Evolutionary conservation across 1,139 yeast genomes (phyloP).

Genomic region (Protomyces gravidus): DNA sequence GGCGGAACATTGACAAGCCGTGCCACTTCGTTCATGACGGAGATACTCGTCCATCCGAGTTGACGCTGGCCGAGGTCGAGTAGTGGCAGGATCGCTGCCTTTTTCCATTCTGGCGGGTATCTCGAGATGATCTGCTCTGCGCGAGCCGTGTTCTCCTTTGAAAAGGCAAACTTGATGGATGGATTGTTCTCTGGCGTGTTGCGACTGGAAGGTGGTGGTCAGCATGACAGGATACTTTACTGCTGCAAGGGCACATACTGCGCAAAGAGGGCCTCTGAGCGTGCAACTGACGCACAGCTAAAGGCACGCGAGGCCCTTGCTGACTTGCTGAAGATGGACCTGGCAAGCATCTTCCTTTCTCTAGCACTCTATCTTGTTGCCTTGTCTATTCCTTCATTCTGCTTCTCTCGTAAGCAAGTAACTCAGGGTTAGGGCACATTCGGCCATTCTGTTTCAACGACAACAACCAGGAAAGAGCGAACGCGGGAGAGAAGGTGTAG

Average conservation of each 20-base stretch:
- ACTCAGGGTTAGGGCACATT: not conserved
- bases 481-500: too few species aligned
- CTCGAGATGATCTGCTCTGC: constrained; percentile 60
- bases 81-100: constrained; percentile 84
- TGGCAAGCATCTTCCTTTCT: not conserved
- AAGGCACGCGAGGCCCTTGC: constrained; percentile 5
- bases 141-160: constrained; percentile 60
- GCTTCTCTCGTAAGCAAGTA: too few species aligned
- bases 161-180: constrained; percentile 67
- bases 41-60: constrained; percentile 77
- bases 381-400: too few species aligned
- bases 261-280: constrained; percentile 25
- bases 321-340: not conserved
- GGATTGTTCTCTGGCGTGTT: constrained; percentile 66
- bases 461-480: not conserved
- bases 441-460: not conserved
- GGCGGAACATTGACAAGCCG: constrained; percentile 84
- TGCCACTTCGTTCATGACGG: constrained; percentile 92
- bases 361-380: too few species aligned
- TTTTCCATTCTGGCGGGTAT: constrained; percentile 72
- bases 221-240: not conserved
- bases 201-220: constrained; percentile 47
- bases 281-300: not conserved
- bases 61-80: constrained; percentile 87
- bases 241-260: not conserved